Percentiles rank a stretch among this genome's conserved stretches.
These are phyloP conservation scores for Entomortierella parvispora DNA, from an alignment of 192 early-diverging fungal species.

Conservation along the genomic window DNA sequence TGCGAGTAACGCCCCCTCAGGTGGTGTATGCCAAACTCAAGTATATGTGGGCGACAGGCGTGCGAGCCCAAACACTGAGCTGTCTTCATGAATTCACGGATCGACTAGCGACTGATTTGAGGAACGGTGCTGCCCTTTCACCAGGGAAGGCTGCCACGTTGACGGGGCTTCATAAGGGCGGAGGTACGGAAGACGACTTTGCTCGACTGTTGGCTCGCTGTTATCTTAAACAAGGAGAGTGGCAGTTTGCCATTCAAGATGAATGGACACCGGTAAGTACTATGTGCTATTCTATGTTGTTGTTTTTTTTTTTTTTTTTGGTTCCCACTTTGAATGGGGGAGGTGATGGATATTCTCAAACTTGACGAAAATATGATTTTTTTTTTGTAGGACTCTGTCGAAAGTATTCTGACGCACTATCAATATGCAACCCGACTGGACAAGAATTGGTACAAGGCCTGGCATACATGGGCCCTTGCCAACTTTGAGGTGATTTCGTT, in stretches of 20 bases:
- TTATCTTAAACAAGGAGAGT: slow-evolving; percentile 95
- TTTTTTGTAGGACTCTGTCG: slow-evolving; percentile 56
- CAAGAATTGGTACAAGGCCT: slow-evolving; percentile 94
- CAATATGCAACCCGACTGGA: slow-evolving; percentile 87
- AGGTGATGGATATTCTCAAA: too few species aligned
- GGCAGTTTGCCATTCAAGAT: slow-evolving; percentile 73
- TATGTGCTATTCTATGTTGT: not conserved
- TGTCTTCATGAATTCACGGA: slow-evolving; percentile 80
- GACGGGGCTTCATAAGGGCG: slow-evolving; percentile 9
- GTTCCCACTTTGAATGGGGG: not conserved
- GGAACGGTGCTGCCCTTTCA: slow-evolving; percentile 47
- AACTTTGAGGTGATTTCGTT: slow-evolving; percentile 89
- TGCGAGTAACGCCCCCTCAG: slow-evolving; percentile 19
- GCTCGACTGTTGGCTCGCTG: slow-evolving; percentile 75
- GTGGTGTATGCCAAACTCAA: slow-evolving; percentile 69
- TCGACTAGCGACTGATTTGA: slow-evolving; percentile 73
- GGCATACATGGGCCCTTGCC: slow-evolving; percentile 94
- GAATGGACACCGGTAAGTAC: slow-evolving; percentile 52
- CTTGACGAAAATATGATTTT: too few species aligned
- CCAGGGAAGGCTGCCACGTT: slow-evolving; percentile 15
- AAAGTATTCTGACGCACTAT: slow-evolving; percentile 82
- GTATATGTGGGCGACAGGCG: slow-evolving; percentile 78
- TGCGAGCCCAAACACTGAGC: slow-evolving; percentile 68
- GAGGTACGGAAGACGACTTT: slow-evolving; percentile 34
- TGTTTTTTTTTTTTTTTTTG: not conserved